Evolutionary conservation across 768 basidiomycete species (phyloP).

Genomic region (Mycena kentingensis): DNA sequence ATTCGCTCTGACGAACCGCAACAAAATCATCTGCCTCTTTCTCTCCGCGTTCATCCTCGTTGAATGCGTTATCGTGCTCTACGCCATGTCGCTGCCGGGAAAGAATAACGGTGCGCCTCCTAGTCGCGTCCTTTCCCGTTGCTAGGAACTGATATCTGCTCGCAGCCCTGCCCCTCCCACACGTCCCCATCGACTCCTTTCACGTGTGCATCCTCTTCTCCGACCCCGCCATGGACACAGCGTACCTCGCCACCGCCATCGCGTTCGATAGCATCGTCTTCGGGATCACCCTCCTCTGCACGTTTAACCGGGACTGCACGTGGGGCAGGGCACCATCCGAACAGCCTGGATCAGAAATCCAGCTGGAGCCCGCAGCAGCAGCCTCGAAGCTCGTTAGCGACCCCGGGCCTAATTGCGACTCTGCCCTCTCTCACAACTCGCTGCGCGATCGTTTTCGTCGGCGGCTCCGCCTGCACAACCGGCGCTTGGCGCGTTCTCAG

Average conservation of each 20-base stretch:
- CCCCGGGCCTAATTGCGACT: too few relatives aligned
- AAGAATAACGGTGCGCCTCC: constrained; percentile 24
- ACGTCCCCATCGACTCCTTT: constrained; percentile 22
- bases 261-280: constrained; percentile 32
- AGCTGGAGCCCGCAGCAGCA: too few relatives aligned
- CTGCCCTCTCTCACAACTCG: too few relatives aligned
- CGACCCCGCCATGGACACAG: constrained; percentile 23
- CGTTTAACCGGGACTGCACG: constrained; percentile 7
- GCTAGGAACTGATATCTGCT: neutral
- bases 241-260: constrained; percentile 29
- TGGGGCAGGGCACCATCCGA: neutral
- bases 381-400: too few relatives aligned
- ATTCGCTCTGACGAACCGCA: constrained; percentile 25
- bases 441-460: too few relatives aligned
- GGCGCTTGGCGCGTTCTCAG: too few relatives aligned
- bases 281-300: constrained; percentile 24
- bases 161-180: constrained; percentile 15
- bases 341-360: too few relatives aligned
- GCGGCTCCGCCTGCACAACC: too few relatives aligned
- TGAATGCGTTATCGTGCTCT: constrained; percentile 30
- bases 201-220: constrained; percentile 23
- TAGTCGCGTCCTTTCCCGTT: neutral
- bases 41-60: constrained; percentile 24
- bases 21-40: constrained; percentile 14
- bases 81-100: constrained; percentile 30